A percentile compares a stretch with the other conserved stretches of the same genome.
Conservation (phyloP, 768 basidiomycete genomes). For the Pholiota molesta region DNA sequence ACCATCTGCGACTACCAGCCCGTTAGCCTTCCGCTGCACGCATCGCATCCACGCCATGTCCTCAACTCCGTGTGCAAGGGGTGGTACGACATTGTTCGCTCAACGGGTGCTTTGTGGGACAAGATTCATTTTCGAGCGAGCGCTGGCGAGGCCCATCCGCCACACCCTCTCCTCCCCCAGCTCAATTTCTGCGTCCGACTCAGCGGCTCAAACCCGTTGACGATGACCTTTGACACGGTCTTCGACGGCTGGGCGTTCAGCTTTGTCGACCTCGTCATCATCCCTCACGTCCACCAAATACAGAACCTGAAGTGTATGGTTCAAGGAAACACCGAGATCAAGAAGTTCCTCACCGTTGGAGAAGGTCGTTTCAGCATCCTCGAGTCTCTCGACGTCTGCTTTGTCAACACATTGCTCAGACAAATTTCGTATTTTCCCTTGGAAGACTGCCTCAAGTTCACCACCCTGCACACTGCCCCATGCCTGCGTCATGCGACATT, state of each 20-base stretch:
- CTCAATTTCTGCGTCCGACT: background rate
- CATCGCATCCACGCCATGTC: background rate
- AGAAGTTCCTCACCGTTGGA: background rate
- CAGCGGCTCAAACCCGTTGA: background rate
- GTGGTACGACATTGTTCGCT: background rate
- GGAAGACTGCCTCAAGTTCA: background rate
- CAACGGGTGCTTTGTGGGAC: background rate
- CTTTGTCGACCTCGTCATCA: background rate
- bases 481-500: background rate
- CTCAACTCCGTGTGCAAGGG: background rate
- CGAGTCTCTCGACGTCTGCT: background rate
- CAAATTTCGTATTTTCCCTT: background rate
- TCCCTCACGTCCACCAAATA: background rate
- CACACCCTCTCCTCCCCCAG: background rate
- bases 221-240: background rate
- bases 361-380: background rate
- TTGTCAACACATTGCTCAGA: background rate
- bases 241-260: background rate
- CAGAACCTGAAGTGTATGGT: background rate
- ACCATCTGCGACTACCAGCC: background rate
- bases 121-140: background rate
- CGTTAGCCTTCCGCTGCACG: background rate
- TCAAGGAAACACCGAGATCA: background rate
- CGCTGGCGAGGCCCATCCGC: background rate
- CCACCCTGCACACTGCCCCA: background rate